Base-by-base conservation (phyloP, 805 yeast genomes). In the Lachancea lanzarotensis region DNA sequence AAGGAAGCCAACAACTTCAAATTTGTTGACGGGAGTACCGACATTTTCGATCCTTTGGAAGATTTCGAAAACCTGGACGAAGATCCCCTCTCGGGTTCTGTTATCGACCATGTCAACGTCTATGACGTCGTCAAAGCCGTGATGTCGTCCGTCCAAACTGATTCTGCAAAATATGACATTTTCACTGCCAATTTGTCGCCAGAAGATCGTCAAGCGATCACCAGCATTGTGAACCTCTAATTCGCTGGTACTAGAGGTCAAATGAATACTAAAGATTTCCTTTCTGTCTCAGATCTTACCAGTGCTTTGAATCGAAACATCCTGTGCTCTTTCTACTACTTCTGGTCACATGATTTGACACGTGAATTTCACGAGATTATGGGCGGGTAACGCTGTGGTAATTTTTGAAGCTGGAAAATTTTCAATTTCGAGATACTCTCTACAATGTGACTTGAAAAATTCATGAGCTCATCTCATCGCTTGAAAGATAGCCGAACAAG, bases 51-150 rank as follows among this genome's bases (percentile, higher is more conserved):
- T 38, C 67, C 62, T 16, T 69, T 63, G 29, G 83, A 78, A 52
- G 79, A 78, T 9, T 81, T 79, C 41, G 93, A 84, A 40, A 93
- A 84, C 8, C 72, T 85, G 37, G 80, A 81, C 38, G 97, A 90
- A 57, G 96, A 84, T 58, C 80, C 96, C 9, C 70, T 84, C 59
- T 76, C 84, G 20, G 83, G 81, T 52, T 83, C 91, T 1, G 82
- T 95, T 3, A 72, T 93, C 39, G 97, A 91, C 58, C 69, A 72
- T 35, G 66, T 89, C 40, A 84, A 91, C 58, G 81, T 84, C 2
- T 88, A 81, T 63, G 71, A 72, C 13, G 76, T 78, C 2, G 80
- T 89, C 63, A 78, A 81, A 45, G 73, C 76, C 16, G 73, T 76
- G 16, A 64, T 86, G 15, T 47, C 69, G 2, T 57, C 60, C 1